Evolutionary conservation across 2,329 filamentous ascomycete species (phyloP), one percentile per base, ranked within the genome.

Genomic region (Fusarium sp.): DNA sequence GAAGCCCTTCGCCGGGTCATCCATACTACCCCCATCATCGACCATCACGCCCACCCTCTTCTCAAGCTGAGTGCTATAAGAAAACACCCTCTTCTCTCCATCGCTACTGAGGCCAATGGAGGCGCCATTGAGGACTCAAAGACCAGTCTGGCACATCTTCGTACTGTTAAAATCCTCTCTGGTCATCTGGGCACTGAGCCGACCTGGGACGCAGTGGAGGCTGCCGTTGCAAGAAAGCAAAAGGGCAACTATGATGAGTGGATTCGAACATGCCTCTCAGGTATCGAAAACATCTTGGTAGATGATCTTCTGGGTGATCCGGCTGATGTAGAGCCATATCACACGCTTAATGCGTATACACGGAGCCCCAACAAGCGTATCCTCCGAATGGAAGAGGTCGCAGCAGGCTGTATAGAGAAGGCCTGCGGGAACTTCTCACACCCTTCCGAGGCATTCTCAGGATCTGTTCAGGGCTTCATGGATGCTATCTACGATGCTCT

Each of bases 341-440:
- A 80, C 7, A 91, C 88, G 85, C 90, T 93, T 74, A 84, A 91
- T 74, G 79, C 83, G 22, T 91, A 91, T 67, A 90, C 89, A 0
- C 80, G 82, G 20, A 87, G 86, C 53, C 81, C 84, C 9, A 91
- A 88, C 71, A 92, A 88, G 77, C 87, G 91, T 25, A 93, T 96
- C 54, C 88, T 95, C 19, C 86, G 92, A 10, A 92, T 96, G 66
- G 93, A 96, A 78, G 84, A 87, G 2, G 75, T 94, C 3, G 92
- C 92, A 0, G 87, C 88, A 35, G 81, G 85, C 11, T 81, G 93
- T 66, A 83, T 90, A 67, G 79, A 86, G 23, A 76, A 83, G 10
- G 76, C 81, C 15, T 79, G 79, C 46, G 74, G 78, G 7, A 77
- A 78, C 32, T 72, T 78, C 20, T 61, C 65, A 3, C 56, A 68